Evolutionary conservation across 768 basidiomycete genomes (phyloP), one percentile per base, ranked within the genome.

Genomic region (Lactifluus volemus): DNA sequence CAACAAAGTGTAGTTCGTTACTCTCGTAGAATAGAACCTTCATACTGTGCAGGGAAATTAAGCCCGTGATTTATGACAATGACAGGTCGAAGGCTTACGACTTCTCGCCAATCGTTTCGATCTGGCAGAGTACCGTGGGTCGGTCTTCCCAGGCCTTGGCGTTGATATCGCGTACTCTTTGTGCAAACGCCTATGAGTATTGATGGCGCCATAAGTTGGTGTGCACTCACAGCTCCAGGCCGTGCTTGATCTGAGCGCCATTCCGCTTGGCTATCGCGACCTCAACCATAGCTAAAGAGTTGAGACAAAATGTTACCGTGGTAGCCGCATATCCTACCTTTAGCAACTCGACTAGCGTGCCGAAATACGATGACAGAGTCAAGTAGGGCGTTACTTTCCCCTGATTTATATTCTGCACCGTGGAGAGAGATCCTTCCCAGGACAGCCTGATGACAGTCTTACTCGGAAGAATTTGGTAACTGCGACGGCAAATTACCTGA

Each of bases 141-240:
- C 89, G 77, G 67, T 93, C 88, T 67, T 98, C 95, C 96, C 96
- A 98, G 47, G 92, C 86, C 67, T 87, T 92, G 4, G 90, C 91
- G 55, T 77, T 80, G 41, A 98, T 68, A 65, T 85, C 88, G 11
- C 95, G 85, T 29, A 87, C 72, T 32, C 92, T 92, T 65, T 17
- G n/a, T 30, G 29, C 17, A 25, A 32, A 41, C 21, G 3, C 0
- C 7, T 3, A 21, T 49, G 15, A 38, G 49, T 7, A 21, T 42
- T 12, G 49, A 55, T 34, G 11, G 8, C 17, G 3, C 41, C 44
- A 29, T 12, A 8, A 17, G 30, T 38, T 10, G 45, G 32, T n/a
- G 19, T 49, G 34, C 36, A 71, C 84, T 65, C 69, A 86, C 85
- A 93, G 69, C 72, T 95, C 91, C 12, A 96, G 75, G 0, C 87